Evolutionary conservation across 768 basidiomycete species (phyloP).

Genomic region (Lentinula sp.): DNA sequence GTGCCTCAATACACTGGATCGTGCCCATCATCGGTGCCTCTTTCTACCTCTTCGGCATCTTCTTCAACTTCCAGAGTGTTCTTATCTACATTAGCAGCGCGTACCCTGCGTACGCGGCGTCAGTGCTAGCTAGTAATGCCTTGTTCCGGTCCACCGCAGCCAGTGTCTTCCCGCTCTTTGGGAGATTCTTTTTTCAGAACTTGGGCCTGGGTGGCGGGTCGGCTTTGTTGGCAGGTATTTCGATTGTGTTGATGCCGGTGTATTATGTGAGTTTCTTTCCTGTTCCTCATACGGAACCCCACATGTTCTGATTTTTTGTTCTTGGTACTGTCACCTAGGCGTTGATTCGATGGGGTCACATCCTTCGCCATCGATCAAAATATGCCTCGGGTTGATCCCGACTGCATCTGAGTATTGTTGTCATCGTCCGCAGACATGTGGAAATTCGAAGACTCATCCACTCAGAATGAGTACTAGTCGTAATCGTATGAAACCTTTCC

Average conservation of each 20-base stretch:
- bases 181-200: background rate
- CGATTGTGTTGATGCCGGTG: conserved; percentile 17
- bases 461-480: background rate
- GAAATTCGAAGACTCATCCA: background rate
- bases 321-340: background rate
- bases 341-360: background rate
- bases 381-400: background rate
- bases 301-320: background rate
- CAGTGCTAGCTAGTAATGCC: conserved; percentile 27
- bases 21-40: conserved; percentile 25
- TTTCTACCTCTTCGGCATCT: conserved; percentile 24
- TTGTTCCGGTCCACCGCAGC: conserved; percentile 23
- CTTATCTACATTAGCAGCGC: conserved; percentile 24
- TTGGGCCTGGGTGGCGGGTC: conserved; percentile 18
- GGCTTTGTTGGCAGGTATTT: conserved; percentile 19
- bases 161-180: conserved; percentile 14
- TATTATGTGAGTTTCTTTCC: conserved; percentile 10
- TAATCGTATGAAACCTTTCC: too few species aligned
- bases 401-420: background rate
- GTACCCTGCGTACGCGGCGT: conserved; percentile 24
- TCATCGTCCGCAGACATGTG: background rate
- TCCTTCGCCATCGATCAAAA: background rate
- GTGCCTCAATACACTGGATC: conserved; percentile 25
- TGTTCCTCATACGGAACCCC: too few species aligned
- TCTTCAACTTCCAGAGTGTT: conserved; percentile 22